phyloP scores from a whole-genome alignment of 2,329 filamentous ascomycete genomes.

The Penicillium digitatum region DNA sequence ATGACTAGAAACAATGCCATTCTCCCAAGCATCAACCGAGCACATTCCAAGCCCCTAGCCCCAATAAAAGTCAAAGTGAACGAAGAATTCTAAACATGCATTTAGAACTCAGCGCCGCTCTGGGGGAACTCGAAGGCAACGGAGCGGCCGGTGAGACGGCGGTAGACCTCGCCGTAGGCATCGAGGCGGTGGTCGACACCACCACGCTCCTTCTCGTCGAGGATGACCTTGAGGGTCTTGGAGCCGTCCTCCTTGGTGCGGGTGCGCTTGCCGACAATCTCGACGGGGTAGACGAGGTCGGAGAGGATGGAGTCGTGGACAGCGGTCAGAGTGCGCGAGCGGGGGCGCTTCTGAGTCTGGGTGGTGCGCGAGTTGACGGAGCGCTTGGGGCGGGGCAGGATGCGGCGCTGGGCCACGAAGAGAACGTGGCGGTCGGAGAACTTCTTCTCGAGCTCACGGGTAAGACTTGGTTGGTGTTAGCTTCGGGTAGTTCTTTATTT shows the following conservation, averaged over 20 bases:
- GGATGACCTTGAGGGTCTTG: slow-evolving; percentile 98
- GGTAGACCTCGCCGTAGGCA: slow-evolving; percentile 99
- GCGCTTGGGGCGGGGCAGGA: slow-evolving; percentile 97
- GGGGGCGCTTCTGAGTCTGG: slow-evolving; percentile 98
- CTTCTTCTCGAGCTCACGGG: slow-evolving; percentile 99
- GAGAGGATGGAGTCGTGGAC: slow-evolving; percentile 98
- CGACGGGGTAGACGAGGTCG: slow-evolving; percentile 98
- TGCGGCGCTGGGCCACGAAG: slow-evolving; percentile 97
- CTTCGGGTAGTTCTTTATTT: slow-evolving; percentile 5
- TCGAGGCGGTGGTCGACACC: slow-evolving; percentile 99
- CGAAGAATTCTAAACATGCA: slow-evolving; percentile 15
- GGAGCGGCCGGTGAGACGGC: slow-evolving; percentile 90
- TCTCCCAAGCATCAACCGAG: slow-evolving; percentile 24
- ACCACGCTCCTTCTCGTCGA: slow-evolving; percentile 99
- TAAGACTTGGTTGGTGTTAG: slow-evolving; percentile 61
- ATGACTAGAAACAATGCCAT: slow-evolving; percentile 27
- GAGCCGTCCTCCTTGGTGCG: slow-evolving; percentile 98
- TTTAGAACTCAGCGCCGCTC: slow-evolving; percentile 77
- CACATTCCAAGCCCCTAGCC: slow-evolving; percentile 21
- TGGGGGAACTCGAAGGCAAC: slow-evolving; percentile 99
- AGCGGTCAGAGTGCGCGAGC: slow-evolving; percentile 93
- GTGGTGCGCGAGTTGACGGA: slow-evolving; percentile 93
- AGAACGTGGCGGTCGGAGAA: slow-evolving; percentile 99
- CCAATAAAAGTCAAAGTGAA: slow-evolving; percentile 24
- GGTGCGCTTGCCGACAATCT: slow-evolving; percentile 99